Base-by-base conservation (phyloP, 2,329 filamentous ascomycete genomes). In the Aspergillus clavatus region DNA sequence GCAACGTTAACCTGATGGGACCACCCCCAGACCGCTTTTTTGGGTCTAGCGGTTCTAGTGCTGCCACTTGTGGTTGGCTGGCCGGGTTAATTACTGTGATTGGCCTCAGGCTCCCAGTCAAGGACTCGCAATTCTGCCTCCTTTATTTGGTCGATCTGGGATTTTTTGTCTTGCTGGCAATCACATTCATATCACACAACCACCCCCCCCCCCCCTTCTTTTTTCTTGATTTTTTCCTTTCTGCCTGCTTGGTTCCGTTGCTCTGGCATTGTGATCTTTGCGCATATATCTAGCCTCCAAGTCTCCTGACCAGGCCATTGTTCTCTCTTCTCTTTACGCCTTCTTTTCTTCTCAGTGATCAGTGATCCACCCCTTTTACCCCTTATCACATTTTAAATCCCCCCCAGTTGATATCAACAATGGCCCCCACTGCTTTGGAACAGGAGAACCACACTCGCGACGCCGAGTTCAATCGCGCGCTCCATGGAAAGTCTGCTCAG, bases 401-500 rank as follows among this genome's bases (percentile, higher is more conserved):
- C 50, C 49, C 50, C 50, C 49, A 46, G 41, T 54, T 46, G 23
- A 24, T 47, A 6, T 46, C 54, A 60, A 70, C 55, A 51, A 80
- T 80, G 78, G 70, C 76, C 57, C 74, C 77, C 40, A 58, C 66
- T 53, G 66, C 68, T 50, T 84, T 95, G 67, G 89, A 95, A 78
- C 73, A 76, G 62, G 88, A 95, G 73, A 82, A 95, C 68, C 85
- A 90, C 69, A 67, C 72, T 63, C 88, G 89, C 59, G 89, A 95
- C 86, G 87, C 88, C 53, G 85, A 81, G 57, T 95, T 95, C 79
- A 90, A 88, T 78, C 87, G 89, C 74, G 87, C 82, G 56, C 77
- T 95, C 76, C 90, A 96, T 71, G 88, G 80, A 56, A 75, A 79
- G 52, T 89, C 87, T 43, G 76, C 87, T 40, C 71, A 83, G 63